These are phyloP conservation scores for Incumbomyces lentus DNA, from an alignment of 2,329 filamentous ascomycete genomes.

Conservation along the genomic window DNA sequence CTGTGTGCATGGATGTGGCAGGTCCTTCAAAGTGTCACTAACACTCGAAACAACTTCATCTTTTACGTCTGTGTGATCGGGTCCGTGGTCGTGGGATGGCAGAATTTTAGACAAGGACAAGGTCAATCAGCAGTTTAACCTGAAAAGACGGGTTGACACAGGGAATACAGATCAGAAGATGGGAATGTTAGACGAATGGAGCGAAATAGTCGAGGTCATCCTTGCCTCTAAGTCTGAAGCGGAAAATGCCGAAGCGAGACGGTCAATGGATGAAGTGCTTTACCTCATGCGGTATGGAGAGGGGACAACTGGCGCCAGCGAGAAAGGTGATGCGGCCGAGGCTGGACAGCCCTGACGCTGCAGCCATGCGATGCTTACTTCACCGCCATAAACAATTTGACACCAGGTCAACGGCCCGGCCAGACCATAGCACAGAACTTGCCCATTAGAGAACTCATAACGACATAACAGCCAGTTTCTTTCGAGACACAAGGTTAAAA, in stretches of 20 bases:
- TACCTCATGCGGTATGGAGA: background rate
- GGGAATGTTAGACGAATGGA: background rate
- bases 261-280: background rate
- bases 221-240: background rate
- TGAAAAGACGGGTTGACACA: background rate
- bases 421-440: too few species aligned
- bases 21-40: background rate
- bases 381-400: background rate
- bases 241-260: background rate
- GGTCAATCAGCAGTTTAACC: conserved; percentile 1
- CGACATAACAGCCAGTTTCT: too few species aligned
- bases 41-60: conserved; percentile 1
- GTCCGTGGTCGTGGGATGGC: background rate
- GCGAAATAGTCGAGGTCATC: background rate
- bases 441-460: too few species aligned
- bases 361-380: background rate
- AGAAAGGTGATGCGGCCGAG: background rate
- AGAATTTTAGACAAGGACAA: background rate
- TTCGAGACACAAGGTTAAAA: too few species aligned
- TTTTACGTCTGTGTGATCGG: conserved; percentile 2
- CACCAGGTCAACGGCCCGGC: too few species aligned
- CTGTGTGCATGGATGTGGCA: background rate
- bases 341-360: background rate
- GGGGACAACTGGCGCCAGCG: background rate
- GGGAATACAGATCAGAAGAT: background rate